phyloP scores from a whole-genome alignment of 148 eudicot species.

The Nepenthes mirabilis region DNA sequence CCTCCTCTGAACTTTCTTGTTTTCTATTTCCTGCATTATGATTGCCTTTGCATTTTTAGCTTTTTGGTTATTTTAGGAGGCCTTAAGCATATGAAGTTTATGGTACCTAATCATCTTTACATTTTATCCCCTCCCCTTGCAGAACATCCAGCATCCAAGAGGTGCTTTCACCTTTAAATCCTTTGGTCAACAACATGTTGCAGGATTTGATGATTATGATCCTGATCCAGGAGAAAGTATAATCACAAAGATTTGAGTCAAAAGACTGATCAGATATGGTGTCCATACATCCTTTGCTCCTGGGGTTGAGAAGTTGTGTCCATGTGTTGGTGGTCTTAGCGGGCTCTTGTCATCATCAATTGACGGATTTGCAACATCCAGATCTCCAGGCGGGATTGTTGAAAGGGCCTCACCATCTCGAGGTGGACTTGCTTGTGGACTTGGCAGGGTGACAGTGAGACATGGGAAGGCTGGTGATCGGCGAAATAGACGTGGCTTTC shows the following conservation, averaged over 20 bases:
- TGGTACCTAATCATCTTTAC: not conserved
- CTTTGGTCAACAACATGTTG: conserved; percentile 19
- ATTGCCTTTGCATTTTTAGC: not conserved
- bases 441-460: conserved; percentile 30
- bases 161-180: conserved; percentile 23
- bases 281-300: conserved; percentile 27
- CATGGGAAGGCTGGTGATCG: conserved; percentile 36
- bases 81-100: too few relatives aligned
- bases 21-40: too few relatives aligned
- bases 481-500: conserved; percentile 25
- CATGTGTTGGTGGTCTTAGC: conserved; percentile 23
- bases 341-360: conserved; percentile 45
- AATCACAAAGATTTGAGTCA: not conserved
- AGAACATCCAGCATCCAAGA: conserved; percentile 36
- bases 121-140: conserved; percentile 5
- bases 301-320: conserved; percentile 28
- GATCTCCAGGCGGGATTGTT: conserved; percentile 38
- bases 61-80: too few relatives aligned
- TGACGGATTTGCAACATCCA: conserved; percentile 34
- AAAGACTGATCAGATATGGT: conserved; percentile 30
- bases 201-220: conserved; percentile 39
- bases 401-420: conserved; percentile 36
- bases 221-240: conserved; percentile 28
- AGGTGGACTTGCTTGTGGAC: conserved; percentile 24
- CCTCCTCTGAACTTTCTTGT: too few relatives aligned